Conservation (phyloP, 2,329 filamentous ascomycete species). For the Sporothrix sp. region DNA sequence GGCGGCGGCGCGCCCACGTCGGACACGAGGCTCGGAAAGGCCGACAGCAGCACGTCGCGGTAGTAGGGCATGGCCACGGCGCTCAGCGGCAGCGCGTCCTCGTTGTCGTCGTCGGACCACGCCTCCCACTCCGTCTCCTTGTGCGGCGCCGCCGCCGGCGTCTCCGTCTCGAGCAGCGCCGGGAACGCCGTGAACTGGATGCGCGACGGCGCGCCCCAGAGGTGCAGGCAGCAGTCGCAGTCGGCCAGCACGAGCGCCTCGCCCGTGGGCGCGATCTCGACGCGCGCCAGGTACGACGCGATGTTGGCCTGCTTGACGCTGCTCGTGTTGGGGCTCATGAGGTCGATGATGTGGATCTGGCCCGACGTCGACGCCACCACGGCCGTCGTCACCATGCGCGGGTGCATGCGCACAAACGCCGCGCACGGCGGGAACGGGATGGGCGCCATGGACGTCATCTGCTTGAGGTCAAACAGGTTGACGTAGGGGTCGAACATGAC, state of each 20-base stretch:
- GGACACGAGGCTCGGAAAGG: constrained; percentile 75
- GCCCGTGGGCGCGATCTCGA: constrained; percentile 81
- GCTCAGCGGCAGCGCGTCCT: constrained; percentile 60
- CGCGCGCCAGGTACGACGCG: constrained; percentile 60
- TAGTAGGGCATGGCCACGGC: constrained; percentile 89
- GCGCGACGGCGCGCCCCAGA: constrained; percentile 83
- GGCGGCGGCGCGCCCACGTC: constrained; percentile 76
- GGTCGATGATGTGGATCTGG: constrained; percentile 89
- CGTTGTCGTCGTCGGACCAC: constrained; percentile 18
- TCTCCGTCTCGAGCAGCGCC: constrained; percentile 67
- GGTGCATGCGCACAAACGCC: constrained; percentile 93
- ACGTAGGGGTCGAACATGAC: constrained; percentile 87
- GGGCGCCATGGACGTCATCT: constrained; percentile 74
- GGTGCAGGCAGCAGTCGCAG: constrained; percentile 64
- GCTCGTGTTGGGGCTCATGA: constrained; percentile 85
- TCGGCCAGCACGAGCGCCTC: constrained; percentile 78
- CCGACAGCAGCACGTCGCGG: constrained; percentile 74
- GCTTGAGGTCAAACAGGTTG: constrained; percentile 93
- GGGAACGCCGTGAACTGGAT: constrained; percentile 78
- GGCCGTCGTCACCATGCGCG: constrained; percentile 86
- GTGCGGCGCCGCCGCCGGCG: constrained; percentile 42
- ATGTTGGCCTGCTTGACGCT: constrained; percentile 77
- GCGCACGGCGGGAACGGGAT: constrained; percentile 89
- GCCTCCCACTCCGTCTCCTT: constrained; percentile 18
- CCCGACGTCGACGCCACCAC: constrained; percentile 88